Evolutionary conservation across 2,329 filamentous ascomycete genomes (phyloP).

Genomic region (Seiridium unicorne): DNA sequence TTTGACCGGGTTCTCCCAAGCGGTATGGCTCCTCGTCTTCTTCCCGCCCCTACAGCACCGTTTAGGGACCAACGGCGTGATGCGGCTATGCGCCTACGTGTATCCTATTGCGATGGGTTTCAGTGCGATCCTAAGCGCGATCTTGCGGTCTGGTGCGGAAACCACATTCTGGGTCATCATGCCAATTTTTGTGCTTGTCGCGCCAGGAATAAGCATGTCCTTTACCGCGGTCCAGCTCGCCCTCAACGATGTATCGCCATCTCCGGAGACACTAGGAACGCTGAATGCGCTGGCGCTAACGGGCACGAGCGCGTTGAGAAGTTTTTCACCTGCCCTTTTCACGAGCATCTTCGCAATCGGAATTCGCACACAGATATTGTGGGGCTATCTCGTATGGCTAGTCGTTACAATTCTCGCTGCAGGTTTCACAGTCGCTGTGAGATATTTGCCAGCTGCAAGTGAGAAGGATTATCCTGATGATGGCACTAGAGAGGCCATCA

Average conservation of each 20-base stretch:
- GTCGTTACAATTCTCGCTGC: constrained; percentile 41
- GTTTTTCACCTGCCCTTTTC: constrained; percentile 65
- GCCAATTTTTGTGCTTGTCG: constrained; percentile 47
- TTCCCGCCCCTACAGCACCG: constrained; percentile 68
- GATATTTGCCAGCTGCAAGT: constrained; percentile 31
- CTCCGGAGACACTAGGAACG: constrained; percentile 62
- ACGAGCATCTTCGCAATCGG: constrained; percentile 68
- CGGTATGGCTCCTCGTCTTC: constrained; percentile 66
- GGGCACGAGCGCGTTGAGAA: constrained; percentile 57
- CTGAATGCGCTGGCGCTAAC: constrained; percentile 70
- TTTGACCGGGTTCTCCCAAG: constrained; percentile 63
- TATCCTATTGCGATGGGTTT: constrained; percentile 65
- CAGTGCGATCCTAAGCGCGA: constrained; percentile 52
- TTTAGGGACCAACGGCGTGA: constrained; percentile 64
- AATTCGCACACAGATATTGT: constrained; percentile 57
- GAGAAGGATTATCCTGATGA: constrained; percentile 18
- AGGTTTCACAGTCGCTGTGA: constrained; percentile 28
- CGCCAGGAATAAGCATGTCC: constrained; percentile 64
- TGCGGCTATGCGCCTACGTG: constrained; percentile 53
- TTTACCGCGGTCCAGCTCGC: constrained; percentile 72
- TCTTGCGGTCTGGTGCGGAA: constrained; percentile 47
- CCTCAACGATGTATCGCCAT: constrained; percentile 72
- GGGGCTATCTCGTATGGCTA: constrained; percentile 68
- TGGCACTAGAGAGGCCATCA: not conserved
- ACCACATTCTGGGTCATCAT: constrained; percentile 56